These are phyloP conservation scores for Geotrichum australiense DNA, from an alignment of 1,139 yeast species.

Conservation along the genomic window DNA sequence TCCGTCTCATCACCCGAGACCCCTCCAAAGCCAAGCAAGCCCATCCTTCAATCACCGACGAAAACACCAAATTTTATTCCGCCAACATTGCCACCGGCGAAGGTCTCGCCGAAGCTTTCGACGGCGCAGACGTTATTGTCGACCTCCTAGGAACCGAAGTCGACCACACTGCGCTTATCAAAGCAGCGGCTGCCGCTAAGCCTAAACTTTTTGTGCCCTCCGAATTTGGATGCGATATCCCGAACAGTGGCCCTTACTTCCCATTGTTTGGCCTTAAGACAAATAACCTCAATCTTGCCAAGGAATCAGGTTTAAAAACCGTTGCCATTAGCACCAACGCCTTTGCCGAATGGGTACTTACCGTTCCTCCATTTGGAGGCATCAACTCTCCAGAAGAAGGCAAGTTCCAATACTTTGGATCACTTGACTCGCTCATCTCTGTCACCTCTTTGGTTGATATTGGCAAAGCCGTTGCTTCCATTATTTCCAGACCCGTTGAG, in stretches of 20 bases:
- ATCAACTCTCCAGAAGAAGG: constrained; percentile 19
- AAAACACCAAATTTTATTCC: constrained; percentile 20
- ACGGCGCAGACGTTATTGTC: constrained; percentile 47
- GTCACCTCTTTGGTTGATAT: constrained; percentile 7
- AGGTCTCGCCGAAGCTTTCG: constrained; percentile 35
- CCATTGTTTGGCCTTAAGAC: constrained; percentile 38
- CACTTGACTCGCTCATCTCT: constrained; percentile 3
- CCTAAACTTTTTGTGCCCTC: constrained; percentile 56
- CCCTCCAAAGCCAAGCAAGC: constrained; percentile 35
- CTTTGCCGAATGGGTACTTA: constrained; percentile 37
- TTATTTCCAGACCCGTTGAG: neutral
- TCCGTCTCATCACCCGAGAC: constrained; percentile 46
- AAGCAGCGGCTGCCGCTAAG: constrained; percentile 36
- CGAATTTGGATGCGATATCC: constrained; percentile 51
- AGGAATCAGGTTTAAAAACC: constrained; percentile 45
- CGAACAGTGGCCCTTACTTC: constrained; percentile 30
- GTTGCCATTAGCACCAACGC: constrained; percentile 43
- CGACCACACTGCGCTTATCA: constrained; percentile 32
- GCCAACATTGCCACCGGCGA: constrained; percentile 27
- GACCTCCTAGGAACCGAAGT: constrained; percentile 34
- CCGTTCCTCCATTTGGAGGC: constrained; percentile 34
- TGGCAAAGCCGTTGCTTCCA: constrained; percentile 8
- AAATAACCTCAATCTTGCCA: constrained; percentile 38
- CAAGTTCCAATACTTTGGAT: constrained; percentile 6
- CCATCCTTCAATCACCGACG: constrained; percentile 36